Evolutionary conservation across 2,329 filamentous ascomycete species (phyloP).

Genomic region (Neurospora sp.): DNA sequence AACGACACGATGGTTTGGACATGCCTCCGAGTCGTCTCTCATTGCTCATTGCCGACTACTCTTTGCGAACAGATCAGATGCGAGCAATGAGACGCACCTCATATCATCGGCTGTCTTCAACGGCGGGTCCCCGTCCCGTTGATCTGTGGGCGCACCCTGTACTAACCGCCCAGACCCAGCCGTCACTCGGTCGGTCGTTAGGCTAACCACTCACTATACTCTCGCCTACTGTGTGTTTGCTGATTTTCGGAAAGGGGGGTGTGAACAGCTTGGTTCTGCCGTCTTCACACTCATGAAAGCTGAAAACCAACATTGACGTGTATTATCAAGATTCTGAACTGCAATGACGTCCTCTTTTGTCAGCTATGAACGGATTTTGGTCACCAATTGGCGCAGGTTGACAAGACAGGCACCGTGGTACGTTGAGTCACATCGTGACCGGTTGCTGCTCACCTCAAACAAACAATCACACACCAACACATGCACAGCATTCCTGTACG

Average conservation of each 20-base stretch:
- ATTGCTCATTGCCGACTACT: neutral
- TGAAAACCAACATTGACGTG: neutral
- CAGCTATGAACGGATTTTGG: neutral
- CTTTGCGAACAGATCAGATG: neutral
- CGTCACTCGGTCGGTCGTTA: neutral
- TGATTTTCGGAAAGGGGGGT: neutral
- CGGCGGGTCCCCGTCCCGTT: neutral
- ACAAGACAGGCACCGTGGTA: neutral
- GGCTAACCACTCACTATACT: neutral
- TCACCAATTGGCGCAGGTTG: neutral
- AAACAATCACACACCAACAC: neutral
- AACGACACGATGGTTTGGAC: neutral
- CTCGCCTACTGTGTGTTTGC: neutral
- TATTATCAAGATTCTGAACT: neutral
- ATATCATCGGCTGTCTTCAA: neutral
- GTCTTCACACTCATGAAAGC: neutral
- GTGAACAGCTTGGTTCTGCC: neutral
- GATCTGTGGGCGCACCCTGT: neutral
- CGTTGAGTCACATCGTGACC: neutral
- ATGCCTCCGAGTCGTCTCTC: neutral
- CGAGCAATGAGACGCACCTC: neutral
- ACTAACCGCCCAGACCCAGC: neutral
- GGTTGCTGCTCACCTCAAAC: neutral
- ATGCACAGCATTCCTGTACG: neutral
- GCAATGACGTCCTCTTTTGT: neutral